phyloP scores from a whole-genome alignment of 805 yeast species.

The Schwanniomyces pseudopolymorphus region DNA sequence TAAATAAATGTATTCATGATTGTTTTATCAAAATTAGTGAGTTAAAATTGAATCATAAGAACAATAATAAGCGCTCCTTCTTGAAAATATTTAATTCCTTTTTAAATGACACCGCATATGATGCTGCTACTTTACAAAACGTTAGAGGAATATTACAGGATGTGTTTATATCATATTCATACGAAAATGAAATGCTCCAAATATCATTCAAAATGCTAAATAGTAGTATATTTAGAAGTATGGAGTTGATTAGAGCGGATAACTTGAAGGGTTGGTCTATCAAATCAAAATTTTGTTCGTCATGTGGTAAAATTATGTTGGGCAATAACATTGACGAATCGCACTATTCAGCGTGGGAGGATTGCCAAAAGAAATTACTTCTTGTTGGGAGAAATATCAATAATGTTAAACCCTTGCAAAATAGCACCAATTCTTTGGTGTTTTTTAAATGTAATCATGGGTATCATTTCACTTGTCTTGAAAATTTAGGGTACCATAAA shows the following conservation, averaged over 20 bases:
- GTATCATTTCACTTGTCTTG: slow-evolving; percentile 59
- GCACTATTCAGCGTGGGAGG: slow-evolving; percentile 60
- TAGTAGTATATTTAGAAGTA: slow-evolving; percentile 50
- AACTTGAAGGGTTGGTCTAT: slow-evolving; percentile 60
- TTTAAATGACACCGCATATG: slow-evolving; percentile 46
- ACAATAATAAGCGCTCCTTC: slow-evolving; percentile 38
- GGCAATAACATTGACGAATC: slow-evolving; percentile 58
- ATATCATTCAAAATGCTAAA: slow-evolving; percentile 56
- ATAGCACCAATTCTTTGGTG: slow-evolving; percentile 36
- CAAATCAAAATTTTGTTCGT: slow-evolving; percentile 57
- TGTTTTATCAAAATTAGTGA: slow-evolving; percentile 35
- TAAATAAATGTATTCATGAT: slow-evolving; percentile 30
- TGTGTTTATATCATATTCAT: slow-evolving; percentile 60
- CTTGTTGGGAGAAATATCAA: background rate
- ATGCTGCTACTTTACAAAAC: slow-evolving; percentile 55
- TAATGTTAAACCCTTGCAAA: slow-evolving; percentile 6
- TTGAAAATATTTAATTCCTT: slow-evolving; percentile 55
- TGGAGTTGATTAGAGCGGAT: slow-evolving; percentile 41
- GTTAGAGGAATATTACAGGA: slow-evolving; percentile 61
- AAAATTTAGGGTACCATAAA: slow-evolving; percentile 32
- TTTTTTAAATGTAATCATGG: slow-evolving; percentile 68
- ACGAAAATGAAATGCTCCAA: slow-evolving; percentile 57
- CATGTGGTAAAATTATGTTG: slow-evolving; percentile 74
- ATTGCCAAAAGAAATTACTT: slow-evolving; percentile 20
- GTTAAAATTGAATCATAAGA: slow-evolving; percentile 18